Percentiles rank a stretch among this genome's conserved stretches.
These are phyloP conservation scores for Mortierella sp. DNA, from an alignment of 371 early-diverging fungal species.

Conservation along the genomic window DNA sequence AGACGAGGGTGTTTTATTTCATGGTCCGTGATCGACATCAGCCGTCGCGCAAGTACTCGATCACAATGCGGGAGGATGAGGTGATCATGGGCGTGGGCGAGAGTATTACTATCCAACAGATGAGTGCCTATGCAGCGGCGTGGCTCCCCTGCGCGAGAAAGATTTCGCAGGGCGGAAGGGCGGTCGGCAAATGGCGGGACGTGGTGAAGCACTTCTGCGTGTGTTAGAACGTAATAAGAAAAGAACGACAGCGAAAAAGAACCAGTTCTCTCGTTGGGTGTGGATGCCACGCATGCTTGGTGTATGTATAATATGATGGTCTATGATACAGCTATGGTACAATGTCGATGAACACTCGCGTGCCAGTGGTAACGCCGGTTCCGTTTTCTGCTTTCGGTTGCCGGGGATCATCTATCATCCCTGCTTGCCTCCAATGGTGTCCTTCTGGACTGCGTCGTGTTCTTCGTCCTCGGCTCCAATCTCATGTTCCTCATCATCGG, in stretches of 20 bases:
- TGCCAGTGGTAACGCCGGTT: too few relatives aligned
- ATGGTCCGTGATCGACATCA: constrained; percentile 33
- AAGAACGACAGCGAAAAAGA: too few relatives aligned
- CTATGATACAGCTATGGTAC: too few relatives aligned
- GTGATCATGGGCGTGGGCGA: constrained; percentile 10
- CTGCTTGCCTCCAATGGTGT: too few relatives aligned
- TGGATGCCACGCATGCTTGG: too few relatives aligned
- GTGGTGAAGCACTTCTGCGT: constrained; percentile 45
- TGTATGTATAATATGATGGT: too few relatives aligned
- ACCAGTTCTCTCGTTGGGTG: too few relatives aligned
- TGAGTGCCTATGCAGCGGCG: constrained; percentile 38
- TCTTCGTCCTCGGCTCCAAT: neutral
- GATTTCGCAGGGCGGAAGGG: constrained; percentile 23
- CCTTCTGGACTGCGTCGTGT: neutral
- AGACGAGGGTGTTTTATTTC: constrained; percentile 38
- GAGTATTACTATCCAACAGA: constrained; percentile 32
- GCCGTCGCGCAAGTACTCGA: constrained; percentile 32
- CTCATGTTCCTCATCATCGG: neutral
- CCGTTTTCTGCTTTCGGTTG: too few relatives aligned
- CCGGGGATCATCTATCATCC: too few relatives aligned
- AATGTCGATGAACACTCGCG: too few relatives aligned
- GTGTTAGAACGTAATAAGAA: too few relatives aligned
- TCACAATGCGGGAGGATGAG: constrained; percentile 47
- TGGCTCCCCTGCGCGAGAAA: constrained; percentile 28
- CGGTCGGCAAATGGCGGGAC: constrained; percentile 33